Base-by-base conservation (phyloP, 2,329 filamentous ascomycete genomes). In the Sarocladium brachiariae region DNA sequence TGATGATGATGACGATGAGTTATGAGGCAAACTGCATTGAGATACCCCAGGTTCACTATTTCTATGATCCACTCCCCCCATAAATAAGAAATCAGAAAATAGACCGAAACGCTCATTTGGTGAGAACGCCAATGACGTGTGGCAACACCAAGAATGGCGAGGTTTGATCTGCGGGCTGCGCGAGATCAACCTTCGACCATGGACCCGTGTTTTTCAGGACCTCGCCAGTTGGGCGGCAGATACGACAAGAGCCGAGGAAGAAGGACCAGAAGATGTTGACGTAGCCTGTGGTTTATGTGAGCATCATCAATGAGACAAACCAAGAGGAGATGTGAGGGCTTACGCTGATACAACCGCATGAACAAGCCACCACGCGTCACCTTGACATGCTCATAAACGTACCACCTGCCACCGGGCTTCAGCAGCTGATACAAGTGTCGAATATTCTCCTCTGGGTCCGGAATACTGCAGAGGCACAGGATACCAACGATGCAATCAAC, bases 381-480 rank as follows among this genome's bases (percentile, higher is more conserved):
- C 50, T 63, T 60, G 34, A 85, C 77, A 57, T 85, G 81, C 66
- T 85, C 81, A 56, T 75, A 84, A 1, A 80, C 72, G 54, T 82
- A 80, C 80, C 80, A 84, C 33, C 75, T 67, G 0, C 81, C 81
- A 4, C 81, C 81, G 4, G 77, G 75, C 64, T 80, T 83, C 53
- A 85, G 68, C 49, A 76, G 74, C 27, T 69, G 64, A 61, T 83
- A 83, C 25, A 85, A 62, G 54, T 75, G 72, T 51, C 63, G 64
- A 53, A 81, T 73, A 53, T 83, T 79, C 56, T 67, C 65, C 57
- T 77, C 67, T 3, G 79, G 80, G 2, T 80, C 74, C 0, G 82
- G 82, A 48, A 85, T 82, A 56, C 77, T 79, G 68, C 81, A 86
- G 27, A 85, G 69, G 50, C 80, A 83, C 50, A 84, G 67, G 23